These are phyloP conservation scores for Isabelozyma gotoi DNA, from an alignment of 805 yeast genomes.

Conservation along the genomic window DNA sequence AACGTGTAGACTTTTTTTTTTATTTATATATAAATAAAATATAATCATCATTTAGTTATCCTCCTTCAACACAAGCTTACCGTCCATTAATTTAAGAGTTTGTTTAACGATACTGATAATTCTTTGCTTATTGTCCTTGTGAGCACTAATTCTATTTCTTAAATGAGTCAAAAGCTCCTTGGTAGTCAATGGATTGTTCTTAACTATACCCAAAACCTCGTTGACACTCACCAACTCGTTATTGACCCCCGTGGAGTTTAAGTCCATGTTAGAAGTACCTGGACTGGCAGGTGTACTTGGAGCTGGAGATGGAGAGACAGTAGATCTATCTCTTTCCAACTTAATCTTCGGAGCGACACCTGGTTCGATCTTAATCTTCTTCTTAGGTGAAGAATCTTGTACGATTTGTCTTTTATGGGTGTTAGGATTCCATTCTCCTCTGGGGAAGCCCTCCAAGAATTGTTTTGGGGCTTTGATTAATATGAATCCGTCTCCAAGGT, in stretches of 20 bases:
- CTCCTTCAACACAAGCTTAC: conserved; percentile 41
- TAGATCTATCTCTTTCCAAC: conserved; percentile 10
- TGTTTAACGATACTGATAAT: conserved; percentile 59
- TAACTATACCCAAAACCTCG: conserved; percentile 68
- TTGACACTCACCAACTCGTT: conserved; percentile 59
- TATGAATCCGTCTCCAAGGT: conserved; percentile 43
- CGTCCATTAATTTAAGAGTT: conserved; percentile 54
- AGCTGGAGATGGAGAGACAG: conserved; percentile 13
- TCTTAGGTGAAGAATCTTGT: conserved; percentile 28
- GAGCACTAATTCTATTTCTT: conserved; percentile 60
- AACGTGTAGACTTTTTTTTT: neutral
- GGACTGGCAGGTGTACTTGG: conserved; percentile 12
- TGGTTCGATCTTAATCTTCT: conserved; percentile 20
- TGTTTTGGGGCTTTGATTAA: conserved; percentile 63
- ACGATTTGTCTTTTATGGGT: conserved; percentile 36
- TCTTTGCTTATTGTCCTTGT: conserved; percentile 61
- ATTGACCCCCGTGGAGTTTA: conserved; percentile 37
- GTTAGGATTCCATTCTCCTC: conserved; percentile 83
- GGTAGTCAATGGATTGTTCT: conserved; percentile 55
- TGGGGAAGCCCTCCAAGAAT: conserved; percentile 65
- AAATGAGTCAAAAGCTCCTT: conserved; percentile 62
- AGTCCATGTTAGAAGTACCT: conserved; percentile 16
- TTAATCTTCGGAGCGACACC: conserved; percentile 7
- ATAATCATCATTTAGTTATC: conserved; percentile 5
- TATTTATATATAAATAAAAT: neutral